These are phyloP conservation scores for Rubus idaeus DNA, from an alignment of 306 rosid genomes.

Conservation along the genomic window DNA sequence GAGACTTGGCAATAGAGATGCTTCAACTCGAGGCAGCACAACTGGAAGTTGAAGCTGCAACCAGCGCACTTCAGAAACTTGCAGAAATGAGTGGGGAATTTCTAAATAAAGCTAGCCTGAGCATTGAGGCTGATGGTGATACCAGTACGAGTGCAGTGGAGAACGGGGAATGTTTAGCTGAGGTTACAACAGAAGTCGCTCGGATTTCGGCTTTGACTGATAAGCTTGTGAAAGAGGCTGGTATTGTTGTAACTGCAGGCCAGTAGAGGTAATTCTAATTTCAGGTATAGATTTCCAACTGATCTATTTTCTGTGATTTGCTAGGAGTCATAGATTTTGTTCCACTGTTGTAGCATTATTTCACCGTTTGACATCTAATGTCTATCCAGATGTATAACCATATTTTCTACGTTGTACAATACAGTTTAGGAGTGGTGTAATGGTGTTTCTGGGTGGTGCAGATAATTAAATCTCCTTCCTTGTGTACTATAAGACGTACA, in stretches of 20 bases:
- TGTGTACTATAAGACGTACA: too few species aligned
- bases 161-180: conserved; percentile 31
- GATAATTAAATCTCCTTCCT: too few species aligned
- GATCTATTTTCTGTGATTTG: conserved; percentile 2
- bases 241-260: conserved; percentile 36
- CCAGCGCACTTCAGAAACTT: conserved; percentile 72
- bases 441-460: neutral
- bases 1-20: conserved; percentile 72
- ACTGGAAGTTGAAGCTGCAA: conserved; percentile 76
- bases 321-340: neutral
- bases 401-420: neutral
- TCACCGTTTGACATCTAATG: neutral
- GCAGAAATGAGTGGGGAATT: conserved; percentile 62
- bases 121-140: conserved; percentile 46
- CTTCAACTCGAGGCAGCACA: conserved; percentile 84
- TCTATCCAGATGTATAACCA: neutral
- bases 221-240: conserved; percentile 72
- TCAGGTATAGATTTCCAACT: conserved; percentile 14
- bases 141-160: conserved; percentile 16
- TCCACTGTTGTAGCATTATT: neutral
- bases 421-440: neutral
- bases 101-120: conserved; percentile 41
- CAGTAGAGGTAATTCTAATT: conserved; percentile 27
- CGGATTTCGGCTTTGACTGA: conserved; percentile 71
- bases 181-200: conserved; percentile 54